Percentiles rank a stretch among this genome's conserved stretches.
Evolutionary conservation across 2,329 filamentous ascomycete species (phyloP).

Genomic region (Pestalotiopsis sp.): DNA sequence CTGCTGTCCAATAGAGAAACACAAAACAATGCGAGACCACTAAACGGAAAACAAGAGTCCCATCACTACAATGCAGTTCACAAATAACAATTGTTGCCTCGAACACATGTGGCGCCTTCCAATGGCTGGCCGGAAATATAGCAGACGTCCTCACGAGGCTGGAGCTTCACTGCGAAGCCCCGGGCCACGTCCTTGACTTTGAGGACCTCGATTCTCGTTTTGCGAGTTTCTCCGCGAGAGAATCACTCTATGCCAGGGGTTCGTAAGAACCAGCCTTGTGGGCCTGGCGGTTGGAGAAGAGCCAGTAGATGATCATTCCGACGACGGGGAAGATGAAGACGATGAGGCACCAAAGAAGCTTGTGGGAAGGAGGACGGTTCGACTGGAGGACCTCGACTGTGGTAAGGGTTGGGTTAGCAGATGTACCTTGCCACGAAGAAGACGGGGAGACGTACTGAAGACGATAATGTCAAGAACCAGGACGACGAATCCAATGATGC

Average conservation of each 20-base stretch:
- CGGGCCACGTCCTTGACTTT: background rate
- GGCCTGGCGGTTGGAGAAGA: slow-evolving; percentile 63
- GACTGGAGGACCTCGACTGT: slow-evolving; percentile 68
- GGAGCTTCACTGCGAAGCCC: background rate
- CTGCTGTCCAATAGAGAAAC: background rate
- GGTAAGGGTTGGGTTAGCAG: background rate
- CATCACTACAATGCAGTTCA: background rate
- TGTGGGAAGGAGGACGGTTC: slow-evolving; percentile 58
- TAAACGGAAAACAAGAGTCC: background rate
- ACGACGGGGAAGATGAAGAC: slow-evolving; percentile 68
- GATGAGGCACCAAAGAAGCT: slow-evolving; percentile 64
- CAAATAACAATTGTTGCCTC: background rate
- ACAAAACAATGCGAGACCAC: background rate
- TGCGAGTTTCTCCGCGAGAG: background rate
- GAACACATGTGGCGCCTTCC: background rate
- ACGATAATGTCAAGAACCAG: slow-evolving; percentile 65
- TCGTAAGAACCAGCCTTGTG: slow-evolving; percentile 61
- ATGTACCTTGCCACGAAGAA: background rate
- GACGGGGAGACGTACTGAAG: slow-evolving; percentile 53
- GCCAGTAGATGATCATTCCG: slow-evolving; percentile 64
- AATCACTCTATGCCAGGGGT: slow-evolving; percentile 37
- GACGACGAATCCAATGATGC: slow-evolving; percentile 63
- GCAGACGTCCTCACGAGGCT: background rate
- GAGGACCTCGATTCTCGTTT: background rate
- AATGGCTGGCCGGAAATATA: background rate